Base-by-base conservation (phyloP, 176 grass and related monocot genomes). In the sorghum (Sorghum bicolor) region DNA sequence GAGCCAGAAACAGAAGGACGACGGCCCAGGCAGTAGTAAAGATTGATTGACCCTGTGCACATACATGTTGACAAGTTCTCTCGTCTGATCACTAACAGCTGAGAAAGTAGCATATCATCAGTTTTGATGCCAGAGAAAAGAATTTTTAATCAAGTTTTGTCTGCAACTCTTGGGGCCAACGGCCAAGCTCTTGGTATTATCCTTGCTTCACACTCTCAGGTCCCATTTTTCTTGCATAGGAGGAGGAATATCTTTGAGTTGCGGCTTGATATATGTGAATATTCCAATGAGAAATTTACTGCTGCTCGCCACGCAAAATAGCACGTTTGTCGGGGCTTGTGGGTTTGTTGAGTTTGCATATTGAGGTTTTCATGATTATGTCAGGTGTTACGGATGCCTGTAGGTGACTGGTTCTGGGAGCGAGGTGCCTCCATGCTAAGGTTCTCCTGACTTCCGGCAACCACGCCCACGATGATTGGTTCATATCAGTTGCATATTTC, bases 31-130 rank as follows among this genome's bases (percentile, higher is more conserved):
- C 39, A 28, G 10, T 14, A 33, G 13, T 15, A 65, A 76, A 72
- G 66, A 88, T 64, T 64, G 74, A 88, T 72, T 52, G 30, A 63
- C 64, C 32, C 24, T 77, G 24, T 40, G 64, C 36, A 68, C 30
- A 25, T 88, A 72, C 30, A 72, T 81, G 34, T 55, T 70, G 86
- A 77, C 40, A 64, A 16, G 2, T 39, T 78, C 12, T 17, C 25
- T 9, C 65, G 22, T 47, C 37, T 70, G 14, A 71, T 22, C 20
- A 38, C 68, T 77, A 69, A 55, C 47, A 3, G 66, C 74, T 37
- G 32, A 34, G 45, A 74, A 52, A 55, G 25, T 41, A 87, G 61
- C 61, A 64, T 64, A 29, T 64, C 61, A 64, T 64, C 61, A 16
- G 28, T 64, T 64, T 64, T 64, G 62, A 29, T 31, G 28, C 28